These are phyloP conservation scores for Geosmithia flava DNA, from an alignment of 2,329 filamentous ascomycete species.

Conservation along the genomic window DNA sequence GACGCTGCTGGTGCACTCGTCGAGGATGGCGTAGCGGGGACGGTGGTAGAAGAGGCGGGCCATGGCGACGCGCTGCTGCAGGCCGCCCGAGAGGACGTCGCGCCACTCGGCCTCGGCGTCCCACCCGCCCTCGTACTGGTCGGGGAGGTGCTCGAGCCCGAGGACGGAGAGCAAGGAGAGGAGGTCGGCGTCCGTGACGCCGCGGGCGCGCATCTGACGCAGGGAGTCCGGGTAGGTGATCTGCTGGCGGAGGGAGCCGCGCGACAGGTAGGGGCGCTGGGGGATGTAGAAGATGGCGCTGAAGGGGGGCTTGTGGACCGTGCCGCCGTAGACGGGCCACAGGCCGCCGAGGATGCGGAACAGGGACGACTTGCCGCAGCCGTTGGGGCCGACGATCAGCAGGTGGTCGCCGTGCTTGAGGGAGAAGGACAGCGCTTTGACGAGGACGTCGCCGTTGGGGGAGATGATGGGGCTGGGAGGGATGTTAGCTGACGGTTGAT, in stretches of 20 bases:
- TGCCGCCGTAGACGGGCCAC: constrained; percentile 96
- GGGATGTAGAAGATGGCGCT: constrained; percentile 97
- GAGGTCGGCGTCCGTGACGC: constrained; percentile 72
- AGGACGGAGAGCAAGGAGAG: constrained; percentile 64
- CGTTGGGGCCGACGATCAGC: constrained; percentile 90
- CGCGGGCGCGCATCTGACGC: constrained; percentile 75
- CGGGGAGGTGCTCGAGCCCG: constrained; percentile 72
- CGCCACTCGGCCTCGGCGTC: constrained; percentile 96
- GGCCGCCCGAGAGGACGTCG: constrained; percentile 79
- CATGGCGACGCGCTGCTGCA: constrained; percentile 96
- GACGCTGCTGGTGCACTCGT: constrained; percentile 94
- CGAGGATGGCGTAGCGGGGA: constrained; percentile 86
- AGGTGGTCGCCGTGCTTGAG: constrained; percentile 82
- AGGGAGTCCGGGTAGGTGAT: constrained; percentile 91
- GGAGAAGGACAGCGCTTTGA: constrained; percentile 74
- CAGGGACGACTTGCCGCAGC: constrained; percentile 89
- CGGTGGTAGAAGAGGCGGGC: constrained; percentile 88
- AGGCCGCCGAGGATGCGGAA: constrained; percentile 94
- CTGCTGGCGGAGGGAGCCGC: constrained; percentile 87
- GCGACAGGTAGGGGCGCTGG: constrained; percentile 84
- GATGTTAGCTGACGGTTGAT: neutral
- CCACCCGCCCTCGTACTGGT: constrained; percentile 67
- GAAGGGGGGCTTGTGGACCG: constrained; percentile 81
- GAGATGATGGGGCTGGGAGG: constrained; percentile 77
- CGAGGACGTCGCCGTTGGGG: constrained; percentile 87